Evolutionary conservation across 2,329 filamentous ascomycete species (phyloP).

Genomic region (Stemphylium vesicarium): DNA sequence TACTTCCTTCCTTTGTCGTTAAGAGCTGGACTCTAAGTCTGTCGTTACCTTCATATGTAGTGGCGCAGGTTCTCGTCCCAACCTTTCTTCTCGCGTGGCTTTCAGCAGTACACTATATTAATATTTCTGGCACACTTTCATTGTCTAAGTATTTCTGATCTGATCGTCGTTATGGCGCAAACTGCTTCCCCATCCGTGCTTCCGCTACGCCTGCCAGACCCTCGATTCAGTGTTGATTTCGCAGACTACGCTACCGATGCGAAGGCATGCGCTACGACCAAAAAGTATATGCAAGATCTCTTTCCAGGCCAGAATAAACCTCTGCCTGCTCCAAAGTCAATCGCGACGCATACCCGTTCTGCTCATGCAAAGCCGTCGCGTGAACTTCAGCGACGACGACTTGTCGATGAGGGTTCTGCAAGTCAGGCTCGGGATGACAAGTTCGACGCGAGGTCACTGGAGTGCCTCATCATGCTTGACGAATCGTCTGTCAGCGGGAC

Average conservation of each 20-base stretch:
- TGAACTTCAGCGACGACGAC: background rate
- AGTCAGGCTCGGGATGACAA: background rate
- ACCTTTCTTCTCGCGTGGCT: background rate
- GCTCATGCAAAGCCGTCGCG: background rate
- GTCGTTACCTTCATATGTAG: constrained; percentile 6
- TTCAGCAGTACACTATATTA: background rate
- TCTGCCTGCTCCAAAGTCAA: background rate
- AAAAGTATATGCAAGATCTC: constrained; percentile 10
- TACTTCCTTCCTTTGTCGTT: constrained; percentile 2
- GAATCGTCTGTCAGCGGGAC: background rate
- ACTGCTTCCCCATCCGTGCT: constrained; percentile 21
- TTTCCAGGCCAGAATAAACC: constrained; percentile 15
- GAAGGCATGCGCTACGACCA: constrained; percentile 6
- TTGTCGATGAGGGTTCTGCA: background rate
- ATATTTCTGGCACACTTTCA: background rate
- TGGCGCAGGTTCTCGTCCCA: constrained; percentile 1
- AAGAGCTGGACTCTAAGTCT: constrained; percentile 12
- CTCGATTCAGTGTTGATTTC: constrained; percentile 33
- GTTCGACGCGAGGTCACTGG: constrained; percentile 1
- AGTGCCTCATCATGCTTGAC: constrained; percentile 10
- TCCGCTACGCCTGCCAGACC: constrained; percentile 30
- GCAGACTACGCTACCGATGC: constrained; percentile 17
- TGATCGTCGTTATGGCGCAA: constrained; percentile 22
- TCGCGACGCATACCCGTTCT: background rate
- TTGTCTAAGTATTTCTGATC: background rate